Evolutionary conservation across 2,329 filamentous ascomycete genomes (phyloP).

Genomic region (Hymenoscyphus scutula): DNA sequence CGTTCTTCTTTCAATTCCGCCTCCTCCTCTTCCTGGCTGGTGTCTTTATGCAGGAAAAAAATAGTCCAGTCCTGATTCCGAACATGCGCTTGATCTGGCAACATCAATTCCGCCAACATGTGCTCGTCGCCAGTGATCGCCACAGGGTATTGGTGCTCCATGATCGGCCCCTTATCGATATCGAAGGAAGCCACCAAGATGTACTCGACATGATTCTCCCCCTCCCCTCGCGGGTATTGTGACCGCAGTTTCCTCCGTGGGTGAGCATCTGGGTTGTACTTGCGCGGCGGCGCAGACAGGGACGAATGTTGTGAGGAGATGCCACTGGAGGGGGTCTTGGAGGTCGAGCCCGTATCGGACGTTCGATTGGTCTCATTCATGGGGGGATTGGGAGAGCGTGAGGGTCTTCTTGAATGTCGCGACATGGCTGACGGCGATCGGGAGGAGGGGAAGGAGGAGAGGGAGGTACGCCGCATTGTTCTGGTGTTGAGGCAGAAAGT

Average conservation of each 20-base stretch:
- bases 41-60: slow-evolving; percentile 97
- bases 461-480: slow-evolving; percentile 49
- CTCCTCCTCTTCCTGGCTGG: slow-evolving; percentile 76
- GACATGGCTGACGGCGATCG: slow-evolving; percentile 59
- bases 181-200: slow-evolving; percentile 97
- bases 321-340: slow-evolving; percentile 58
- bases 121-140: slow-evolving; percentile 96
- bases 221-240: slow-evolving; percentile 70
- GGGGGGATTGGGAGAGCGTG: slow-evolving; percentile 51
- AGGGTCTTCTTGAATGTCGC: slow-evolving; percentile 46
- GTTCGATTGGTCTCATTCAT: slow-evolving; percentile 52
- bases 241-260: slow-evolving; percentile 61
- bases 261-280: slow-evolving; percentile 50
- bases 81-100: slow-evolving; percentile 94
- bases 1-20: slow-evolving; percentile 61
- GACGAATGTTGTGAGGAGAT: slow-evolving; percentile 60
- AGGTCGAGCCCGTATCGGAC: slow-evolving; percentile 59
- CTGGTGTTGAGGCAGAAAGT: slow-evolving; percentile 20
- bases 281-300: slow-evolving; percentile 50
- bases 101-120: slow-evolving; percentile 97
- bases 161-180: slow-evolving; percentile 91
- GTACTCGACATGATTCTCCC: slow-evolving; percentile 96
- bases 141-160: slow-evolving; percentile 97
- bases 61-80: slow-evolving; percentile 98
- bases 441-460: slow-evolving; percentile 61